Evolutionary conservation across 2,329 filamentous ascomycete species (phyloP), one percentile per base, ranked within the genome.

Genomic region (Colletotrichum sp.): DNA sequence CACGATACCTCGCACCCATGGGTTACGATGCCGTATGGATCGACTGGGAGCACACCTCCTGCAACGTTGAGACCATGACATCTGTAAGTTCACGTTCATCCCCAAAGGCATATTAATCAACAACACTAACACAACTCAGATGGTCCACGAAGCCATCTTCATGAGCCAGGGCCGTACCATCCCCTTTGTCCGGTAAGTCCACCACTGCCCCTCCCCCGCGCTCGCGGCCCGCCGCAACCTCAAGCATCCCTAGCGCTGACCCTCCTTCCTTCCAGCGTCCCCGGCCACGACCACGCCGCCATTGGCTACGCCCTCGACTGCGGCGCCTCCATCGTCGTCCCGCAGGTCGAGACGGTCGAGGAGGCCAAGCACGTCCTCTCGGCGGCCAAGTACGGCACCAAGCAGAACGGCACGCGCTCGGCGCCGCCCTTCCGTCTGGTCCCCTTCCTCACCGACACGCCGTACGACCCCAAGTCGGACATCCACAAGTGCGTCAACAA

Each of bases 51-150:
- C 87, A 89, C 79, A 83, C 82, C 9, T 80, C 86, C 5, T 87
- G 85, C 78, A 84, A 85, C 68, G 83, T 88, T 30, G 87, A 89
- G 80, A 88, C 87, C n/a, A 89, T 89, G 87, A 88, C 86, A 2
- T 84, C 55, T 59, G 74, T 76, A 57, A 32, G 66, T 67, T 22
- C n/a, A 22, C 44, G 2, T 15, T 30, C 16, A 9, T 5, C 4
- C 16, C 19, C 16, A 19, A 28, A 4, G 27, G 19, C 16, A n/a
- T 8, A 22, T 15, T 16, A 52, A 36, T 25, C 32, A 39, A 74
- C 52, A 9, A 59, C 57, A 28, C 70, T 79, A 66, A 72, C 66
- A 27, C 22, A 13, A 19, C 6, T 52, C 16, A 76, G 74, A 87
- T 88, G 81, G 86, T 88, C 3, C 87, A 88, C 72, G 86, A 88